These are phyloP conservation scores for Candida ipomoeae DNA, from an alignment of 805 yeast genomes.

Conservation along the genomic window DNA sequence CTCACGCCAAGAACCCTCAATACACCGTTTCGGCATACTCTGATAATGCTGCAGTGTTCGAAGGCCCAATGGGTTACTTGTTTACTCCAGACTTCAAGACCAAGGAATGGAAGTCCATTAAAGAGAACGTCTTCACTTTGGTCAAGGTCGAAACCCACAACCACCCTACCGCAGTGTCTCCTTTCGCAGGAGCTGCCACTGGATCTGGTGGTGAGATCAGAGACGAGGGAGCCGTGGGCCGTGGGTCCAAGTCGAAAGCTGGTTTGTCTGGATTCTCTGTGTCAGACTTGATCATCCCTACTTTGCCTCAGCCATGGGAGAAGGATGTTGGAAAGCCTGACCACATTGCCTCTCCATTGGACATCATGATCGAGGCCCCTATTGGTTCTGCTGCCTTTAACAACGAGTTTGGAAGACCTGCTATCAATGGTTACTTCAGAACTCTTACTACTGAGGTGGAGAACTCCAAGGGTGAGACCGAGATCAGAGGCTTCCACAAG, in stretches of 20 bases:
- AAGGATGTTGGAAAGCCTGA: constrained; percentile 80
- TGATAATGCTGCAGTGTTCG: constrained; percentile 95
- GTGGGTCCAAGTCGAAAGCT: constrained; percentile 96
- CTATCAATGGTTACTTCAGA: constrained; percentile 93
- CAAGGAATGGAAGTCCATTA: constrained; percentile 66
- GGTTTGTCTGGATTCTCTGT: constrained; percentile 93
- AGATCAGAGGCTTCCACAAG: constrained; percentile 93
- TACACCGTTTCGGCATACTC: constrained; percentile 90
- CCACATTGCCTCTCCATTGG: constrained; percentile 89
- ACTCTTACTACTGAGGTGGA: constrained; percentile 80
- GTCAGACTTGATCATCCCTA: constrained; percentile 85
- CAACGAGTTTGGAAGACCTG: constrained; percentile 98
- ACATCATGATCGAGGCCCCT: constrained; percentile 96
- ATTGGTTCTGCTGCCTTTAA: constrained; percentile 97
- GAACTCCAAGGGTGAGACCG: constrained; percentile 57
- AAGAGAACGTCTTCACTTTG: constrained; percentile 81
- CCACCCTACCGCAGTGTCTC: constrained; percentile 99
- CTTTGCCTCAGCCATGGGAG: constrained; percentile 92
- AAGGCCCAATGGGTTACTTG: constrained; percentile 73
- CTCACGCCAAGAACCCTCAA: constrained; percentile 75
- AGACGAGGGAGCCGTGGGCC: constrained; percentile 99
- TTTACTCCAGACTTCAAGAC: constrained; percentile 74
- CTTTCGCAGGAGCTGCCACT: constrained; percentile 99
- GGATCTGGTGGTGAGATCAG: constrained; percentile 99
- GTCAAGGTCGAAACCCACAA: constrained; percentile 98